Base-by-base conservation (phyloP, 1,139 yeast species). In the Pichia sp. region DNA sequence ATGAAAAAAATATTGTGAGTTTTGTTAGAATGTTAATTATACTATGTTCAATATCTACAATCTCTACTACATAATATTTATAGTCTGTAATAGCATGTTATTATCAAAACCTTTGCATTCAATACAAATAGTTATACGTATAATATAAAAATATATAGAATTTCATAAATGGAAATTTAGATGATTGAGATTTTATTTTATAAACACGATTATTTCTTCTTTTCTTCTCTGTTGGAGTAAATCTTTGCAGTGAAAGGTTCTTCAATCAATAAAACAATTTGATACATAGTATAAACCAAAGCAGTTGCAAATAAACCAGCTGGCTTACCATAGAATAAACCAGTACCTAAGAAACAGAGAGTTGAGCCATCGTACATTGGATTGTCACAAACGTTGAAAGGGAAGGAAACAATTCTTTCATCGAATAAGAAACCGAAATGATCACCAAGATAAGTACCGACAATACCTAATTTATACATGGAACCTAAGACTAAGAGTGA, bases 351-450 rank as follows among this genome's bases (percentile, higher is more conserved):
- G 69, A 91, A 91, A 43, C 94, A 79, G 53, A 91, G 68, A 22
- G 91, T 76, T 7, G 95, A 84, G 19, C 98, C 98, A 58, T 84
- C 83, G 65, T 91, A 91, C 98, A 91, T 91, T 48, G 98, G 98
- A 62, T 91, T 91, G 57, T 86, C 82, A 52, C 82, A 76, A 46
- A 88, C 76, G 55, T 81, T 89, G 72, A 91, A 91, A 19, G 98
- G 98, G 72, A 91, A 91, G 1, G 84, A 80, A n/a, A 93, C 82
- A 47, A 91, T 96, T 57, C 95, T 74, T 50, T 84, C 78, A 49
- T 78, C 78, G 94, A 89, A 91, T 56, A 91, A 74, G 56, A 91
- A 89, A 1, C 98, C 98, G 64, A 91, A 91, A 65, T 91, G 93
- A 63, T 91, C 98, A 29, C 98, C 98, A 49, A 91, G 69, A 59